phyloP scores from a whole-genome alignment of 2,329 filamentous ascomycete species.

The Fusarium poae region DNA sequence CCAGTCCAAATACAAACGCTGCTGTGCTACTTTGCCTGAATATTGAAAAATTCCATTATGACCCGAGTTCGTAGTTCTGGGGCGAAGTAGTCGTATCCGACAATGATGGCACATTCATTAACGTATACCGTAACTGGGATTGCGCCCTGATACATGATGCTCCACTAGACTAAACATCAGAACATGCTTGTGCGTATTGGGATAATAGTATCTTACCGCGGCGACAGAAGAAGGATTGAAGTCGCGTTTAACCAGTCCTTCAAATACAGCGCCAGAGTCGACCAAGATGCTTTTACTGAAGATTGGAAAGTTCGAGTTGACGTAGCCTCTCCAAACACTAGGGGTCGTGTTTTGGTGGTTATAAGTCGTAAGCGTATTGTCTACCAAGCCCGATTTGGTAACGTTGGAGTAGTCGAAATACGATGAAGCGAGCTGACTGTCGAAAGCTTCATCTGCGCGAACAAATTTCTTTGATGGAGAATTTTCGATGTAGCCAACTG shows the following conservation, averaged over 20 bases:
- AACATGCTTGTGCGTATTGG: accelerated
- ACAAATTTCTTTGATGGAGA: conserved; percentile 51
- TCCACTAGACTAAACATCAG: conserved; percentile 49
- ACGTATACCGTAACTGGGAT: conserved; percentile 56
- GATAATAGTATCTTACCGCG: conserved; percentile 33
- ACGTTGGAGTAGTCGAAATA: conserved; percentile 55
- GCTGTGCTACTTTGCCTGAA: conserved; percentile 14
- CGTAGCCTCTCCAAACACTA: conserved; percentile 52
- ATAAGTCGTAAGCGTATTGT: conserved; percentile 53
- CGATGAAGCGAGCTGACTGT: conserved; percentile 49
- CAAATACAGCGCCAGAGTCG: conserved; percentile 43
- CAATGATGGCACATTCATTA: conserved; percentile 51
- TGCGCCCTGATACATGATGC: conserved; percentile 53
- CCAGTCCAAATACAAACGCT: no score
- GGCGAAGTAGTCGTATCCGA: conserved; percentile 56
- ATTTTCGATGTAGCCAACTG: conserved; percentile 53
- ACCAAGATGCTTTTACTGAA: conserved; percentile 50
- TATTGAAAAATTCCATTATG: conserved; percentile 51
- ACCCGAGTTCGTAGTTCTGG: conserved; percentile 48
- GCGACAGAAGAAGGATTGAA: conserved; percentile 43
- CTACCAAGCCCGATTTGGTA: conserved; percentile 53
- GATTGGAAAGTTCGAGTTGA: conserved; percentile 56
- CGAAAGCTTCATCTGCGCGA: conserved; percentile 51
- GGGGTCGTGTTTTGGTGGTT: conserved; percentile 30
- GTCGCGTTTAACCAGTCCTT: conserved; percentile 39